Base-by-base conservation (phyloP, 2,329 filamentous ascomycete genomes). In the Pseudopithomyces maydicus region DNA sequence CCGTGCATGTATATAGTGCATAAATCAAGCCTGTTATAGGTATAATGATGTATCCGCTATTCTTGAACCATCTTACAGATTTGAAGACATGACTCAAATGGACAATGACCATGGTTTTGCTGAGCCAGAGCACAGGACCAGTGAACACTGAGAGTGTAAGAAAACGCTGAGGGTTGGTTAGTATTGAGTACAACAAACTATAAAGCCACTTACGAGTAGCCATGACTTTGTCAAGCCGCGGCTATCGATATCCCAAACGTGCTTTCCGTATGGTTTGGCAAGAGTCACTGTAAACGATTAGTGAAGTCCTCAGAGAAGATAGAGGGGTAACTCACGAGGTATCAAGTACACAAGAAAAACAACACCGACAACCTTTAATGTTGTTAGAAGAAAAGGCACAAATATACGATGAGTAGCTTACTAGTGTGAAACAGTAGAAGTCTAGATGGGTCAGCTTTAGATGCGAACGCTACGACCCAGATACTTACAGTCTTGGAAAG, bases 71-170 rank as follows among this genome's bases (percentile, higher is more conserved):
- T 15, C 65, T 55, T 8, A 58, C 51, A 6, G 52, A 55, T 3
- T 54, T 54, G 46, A 66, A 68, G 7, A 50, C 43, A 15, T 52
- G 53, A 2, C 64, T 36, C 1, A 68, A 36, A 42, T 64, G 61
- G 29, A 44, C 58, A 44, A 66, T 65, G 10, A 66, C 41, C 14
- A 58, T 58, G 6, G 66, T 44, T 46, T 68, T 68, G 17, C 61
- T 55, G 4, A 66, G 38, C 65, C 65, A 68, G 17, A 68, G 56
- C 3, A 65, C 51, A 2, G 62, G 65, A 2, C 64, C 65, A 1
- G 61, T 54, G 12, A 57, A 43, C 5, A 65, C 60, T 22, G 55
- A 56, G 33, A 62, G 62, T 1, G 52, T 52, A 10, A 59, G 45
- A 20, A 66, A 32, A 42, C 54, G 49, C 62, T 67, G 32, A 3